Evolutionary conservation across 805 yeast species (phyloP).

Genomic region (Metschnikowia peoriensis): DNA sequence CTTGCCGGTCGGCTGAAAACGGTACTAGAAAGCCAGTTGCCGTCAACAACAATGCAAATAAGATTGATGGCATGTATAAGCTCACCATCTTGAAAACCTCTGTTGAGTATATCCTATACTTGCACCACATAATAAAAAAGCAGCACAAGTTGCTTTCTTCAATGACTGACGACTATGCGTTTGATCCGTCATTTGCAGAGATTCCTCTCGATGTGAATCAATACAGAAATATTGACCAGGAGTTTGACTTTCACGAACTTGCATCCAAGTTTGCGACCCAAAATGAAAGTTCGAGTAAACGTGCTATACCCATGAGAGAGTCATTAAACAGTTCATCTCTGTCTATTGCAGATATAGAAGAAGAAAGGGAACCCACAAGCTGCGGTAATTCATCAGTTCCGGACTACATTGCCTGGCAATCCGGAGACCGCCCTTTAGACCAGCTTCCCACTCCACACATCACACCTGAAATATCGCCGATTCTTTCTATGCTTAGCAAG

Average conservation of each 20-base stretch:
- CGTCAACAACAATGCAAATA: slow-evolving; percentile 28
- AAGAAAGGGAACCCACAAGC: background rate
- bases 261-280: slow-evolving; percentile 10
- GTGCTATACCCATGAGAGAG: background rate
- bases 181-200: slow-evolving; percentile 48
- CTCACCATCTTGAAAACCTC: slow-evolving; percentile 78
- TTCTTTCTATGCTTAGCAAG: slow-evolving; percentile 29
- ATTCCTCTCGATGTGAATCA: slow-evolving; percentile 58
- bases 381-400: background rate
- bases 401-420: background rate
- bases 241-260: slow-evolving; percentile 47
- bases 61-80: slow-evolving; percentile 71
- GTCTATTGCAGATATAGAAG: slow-evolving; percentile 6
- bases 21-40: slow-evolving; percentile 8
- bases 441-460: slow-evolving; percentile 34
- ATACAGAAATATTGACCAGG: slow-evolving; percentile 58
- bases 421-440: background rate
- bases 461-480: slow-evolving; percentile 38
- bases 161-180: slow-evolving; percentile 29
- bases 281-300: background rate
- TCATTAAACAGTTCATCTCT: background rate
- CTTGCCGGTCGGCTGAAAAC: slow-evolving; percentile 55
- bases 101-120: slow-evolving; percentile 72
- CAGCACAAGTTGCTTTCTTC: slow-evolving; percentile 44
- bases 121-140: slow-evolving; percentile 56